These are phyloP conservation scores for Iberis pinnata DNA, from an alignment of 345 rosid genomes.

Conservation along the genomic window DNA sequence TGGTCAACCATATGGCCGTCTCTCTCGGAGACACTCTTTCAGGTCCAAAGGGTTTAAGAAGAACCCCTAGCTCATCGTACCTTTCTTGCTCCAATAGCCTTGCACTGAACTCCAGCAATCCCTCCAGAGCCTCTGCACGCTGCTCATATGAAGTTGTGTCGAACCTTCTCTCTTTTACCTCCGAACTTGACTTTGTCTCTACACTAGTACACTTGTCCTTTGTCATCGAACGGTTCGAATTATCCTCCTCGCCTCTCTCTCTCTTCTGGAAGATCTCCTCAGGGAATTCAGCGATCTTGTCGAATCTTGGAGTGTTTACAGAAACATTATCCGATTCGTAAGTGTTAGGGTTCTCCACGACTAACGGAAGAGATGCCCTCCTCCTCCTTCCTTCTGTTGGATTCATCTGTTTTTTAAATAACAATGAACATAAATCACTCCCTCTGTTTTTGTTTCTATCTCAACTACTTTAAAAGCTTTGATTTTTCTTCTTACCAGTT, in stretches of 20 bases:
- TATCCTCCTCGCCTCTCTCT: slow-evolving; percentile 34
- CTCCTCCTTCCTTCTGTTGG: slow-evolving; percentile 40
- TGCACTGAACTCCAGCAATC: slow-evolving; percentile 89
- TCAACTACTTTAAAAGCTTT: slow-evolving; percentile 5
- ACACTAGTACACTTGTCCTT: slow-evolving; percentile 82
- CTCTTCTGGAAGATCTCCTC: slow-evolving; percentile 41
- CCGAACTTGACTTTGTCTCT: slow-evolving; percentile 45
- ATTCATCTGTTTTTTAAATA: slow-evolving; percentile 37
- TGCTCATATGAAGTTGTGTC: slow-evolving; percentile 90
- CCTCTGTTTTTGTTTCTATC: not conserved
- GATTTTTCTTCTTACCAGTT: slow-evolving; percentile 17
- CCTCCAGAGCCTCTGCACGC: slow-evolving; percentile 95
- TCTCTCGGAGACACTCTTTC: slow-evolving; percentile 92
- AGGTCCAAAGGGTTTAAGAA: slow-evolving; percentile 85
- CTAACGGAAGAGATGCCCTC: slow-evolving; percentile 68
- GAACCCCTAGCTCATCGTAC: slow-evolving; percentile 78
- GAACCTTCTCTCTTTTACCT: slow-evolving; percentile 47
- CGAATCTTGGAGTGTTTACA: slow-evolving; percentile 81
- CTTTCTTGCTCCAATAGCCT: slow-evolving; percentile 63
- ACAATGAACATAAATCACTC: slow-evolving; percentile 12
- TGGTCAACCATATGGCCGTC: slow-evolving; percentile 93
- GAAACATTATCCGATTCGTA: slow-evolving; percentile 48
- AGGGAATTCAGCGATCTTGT: slow-evolving; percentile 79
- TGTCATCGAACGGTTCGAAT: slow-evolving; percentile 48
- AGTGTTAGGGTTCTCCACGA: slow-evolving; percentile 33